Conservation (phyloP, 2,329 filamentous ascomycete species). For the Chaetomium sp. region DNA sequence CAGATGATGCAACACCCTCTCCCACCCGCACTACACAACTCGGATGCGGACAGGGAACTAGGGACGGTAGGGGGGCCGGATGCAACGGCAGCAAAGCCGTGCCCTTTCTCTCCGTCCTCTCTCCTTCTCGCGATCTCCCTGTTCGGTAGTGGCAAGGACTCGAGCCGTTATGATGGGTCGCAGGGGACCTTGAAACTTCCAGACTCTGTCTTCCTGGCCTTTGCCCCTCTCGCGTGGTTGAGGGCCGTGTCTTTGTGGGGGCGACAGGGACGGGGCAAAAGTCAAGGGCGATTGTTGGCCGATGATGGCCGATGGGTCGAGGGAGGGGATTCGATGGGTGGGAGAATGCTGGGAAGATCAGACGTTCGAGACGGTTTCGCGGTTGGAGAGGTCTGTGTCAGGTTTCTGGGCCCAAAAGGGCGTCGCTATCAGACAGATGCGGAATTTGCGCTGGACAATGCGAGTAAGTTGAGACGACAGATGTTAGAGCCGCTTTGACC, state of each 20-base stretch:
- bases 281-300: conserved; percentile 4
- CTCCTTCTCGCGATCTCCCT: conserved; percentile 13
- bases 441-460: conserved; percentile 36
- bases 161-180: background rate
- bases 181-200: conserved; percentile 22
- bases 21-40: conserved; percentile 20
- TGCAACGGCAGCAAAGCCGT: conserved; percentile 24
- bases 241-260: conserved; percentile 19
- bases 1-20: conserved; percentile 25
- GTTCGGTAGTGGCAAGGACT: conserved; percentile 5
- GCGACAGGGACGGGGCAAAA: conserved; percentile 7
- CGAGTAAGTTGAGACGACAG: conserved; percentile 47
- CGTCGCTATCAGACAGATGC: conserved; percentile 38
- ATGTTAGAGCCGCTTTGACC: conserved; percentile 50
- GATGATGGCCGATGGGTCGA: conserved; percentile 20
- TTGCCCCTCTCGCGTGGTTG: background rate
- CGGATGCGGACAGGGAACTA: conserved; percentile 22
- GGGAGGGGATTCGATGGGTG: conserved; percentile 18
- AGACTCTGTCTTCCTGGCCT: background rate
- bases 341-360: conserved; percentile 43
- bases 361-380: conserved; percentile 53
- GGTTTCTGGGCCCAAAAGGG: conserved; percentile 36
- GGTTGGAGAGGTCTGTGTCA: conserved; percentile 44
- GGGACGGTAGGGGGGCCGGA: conserved; percentile 20
- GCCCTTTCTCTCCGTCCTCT: conserved; percentile 7